Evolutionary conservation across 495 filamentous ascomycete species (phyloP).

Genomic region (Penicillium bialowiezense): DNA sequence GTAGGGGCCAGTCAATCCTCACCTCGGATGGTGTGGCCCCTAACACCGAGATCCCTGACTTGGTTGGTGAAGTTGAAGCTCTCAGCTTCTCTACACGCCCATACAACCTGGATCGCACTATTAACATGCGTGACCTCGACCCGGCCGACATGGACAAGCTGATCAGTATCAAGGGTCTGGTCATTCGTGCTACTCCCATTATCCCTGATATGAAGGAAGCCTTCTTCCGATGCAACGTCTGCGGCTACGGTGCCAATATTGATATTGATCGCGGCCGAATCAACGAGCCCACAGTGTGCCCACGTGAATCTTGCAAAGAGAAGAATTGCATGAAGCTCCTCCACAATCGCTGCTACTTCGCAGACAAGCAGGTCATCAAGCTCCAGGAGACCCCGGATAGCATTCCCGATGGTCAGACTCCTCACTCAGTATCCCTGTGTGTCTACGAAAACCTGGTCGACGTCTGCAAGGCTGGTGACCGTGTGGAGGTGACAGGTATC

Average conservation of each 20-base stretch:
- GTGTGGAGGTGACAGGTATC: slow-evolving; percentile 93
- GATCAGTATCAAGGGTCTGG: slow-evolving; percentile 91
- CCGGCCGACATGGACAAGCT: slow-evolving; percentile 95
- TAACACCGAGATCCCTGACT: slow-evolving; percentile 71
- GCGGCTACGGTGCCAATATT: slow-evolving; percentile 85
- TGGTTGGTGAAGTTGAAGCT: slow-evolving; percentile 64
- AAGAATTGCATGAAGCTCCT: slow-evolving; percentile 97
- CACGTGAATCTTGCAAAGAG: slow-evolving; percentile 75
- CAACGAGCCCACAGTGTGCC: slow-evolving; percentile 87
- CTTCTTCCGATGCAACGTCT: slow-evolving; percentile 93
- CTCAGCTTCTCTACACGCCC: slow-evolving; percentile 81
- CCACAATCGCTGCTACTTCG: slow-evolving; percentile 92
- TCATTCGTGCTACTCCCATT: slow-evolving; percentile 91
- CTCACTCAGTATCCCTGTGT: slow-evolving; percentile 96
- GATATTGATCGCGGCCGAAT: slow-evolving; percentile 95
- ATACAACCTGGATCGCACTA: slow-evolving; percentile 79
- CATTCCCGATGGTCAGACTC: slow-evolving; percentile 89
- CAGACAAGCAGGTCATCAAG: slow-evolving; percentile 98
- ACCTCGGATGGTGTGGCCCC: slow-evolving; percentile 75
- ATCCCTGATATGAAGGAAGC: slow-evolving; percentile 98
- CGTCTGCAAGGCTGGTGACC: slow-evolving; percentile 95
- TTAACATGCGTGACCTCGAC: slow-evolving; percentile 94
- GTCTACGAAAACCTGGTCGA: slow-evolving; percentile 97
- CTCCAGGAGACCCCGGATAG: slow-evolving; percentile 95
- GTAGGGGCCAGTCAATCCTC: slow-evolving; percentile 29